A percentile compares a stretch with the other conserved stretches of the same genome.
These are phyloP conservation scores for Eucalyptus lansdowneana DNA, from an alignment of 345 rosid species.

Conservation along the genomic window DNA sequence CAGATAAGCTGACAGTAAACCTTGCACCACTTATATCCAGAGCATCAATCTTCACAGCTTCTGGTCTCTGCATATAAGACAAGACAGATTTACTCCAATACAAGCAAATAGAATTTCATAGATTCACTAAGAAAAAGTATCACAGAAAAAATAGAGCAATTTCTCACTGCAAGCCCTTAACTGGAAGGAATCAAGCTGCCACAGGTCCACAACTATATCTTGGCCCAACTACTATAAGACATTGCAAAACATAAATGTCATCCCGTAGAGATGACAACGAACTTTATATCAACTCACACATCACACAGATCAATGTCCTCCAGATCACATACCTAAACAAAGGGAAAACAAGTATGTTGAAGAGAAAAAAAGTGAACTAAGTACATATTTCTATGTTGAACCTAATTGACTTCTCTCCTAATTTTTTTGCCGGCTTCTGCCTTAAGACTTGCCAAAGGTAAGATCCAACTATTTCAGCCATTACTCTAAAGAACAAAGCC, in stretches of 20 bases:
- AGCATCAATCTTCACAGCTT: constrained; percentile 84
- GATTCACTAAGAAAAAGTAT: neutral
- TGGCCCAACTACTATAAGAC: neutral
- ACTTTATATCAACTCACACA: neutral
- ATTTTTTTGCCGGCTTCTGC: neutral
- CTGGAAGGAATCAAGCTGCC: neutral
- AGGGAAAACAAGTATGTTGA: neutral
- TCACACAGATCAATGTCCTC: neutral
- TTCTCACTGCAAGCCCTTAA: neutral
- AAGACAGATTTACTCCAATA: neutral
- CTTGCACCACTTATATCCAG: constrained; percentile 57
- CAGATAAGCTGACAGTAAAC: constrained; percentile 60
- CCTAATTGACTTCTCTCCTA: neutral
- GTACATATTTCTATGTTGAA: neutral
- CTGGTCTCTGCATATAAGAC: constrained; percentile 63
- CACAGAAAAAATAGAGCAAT: neutral
- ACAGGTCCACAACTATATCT: neutral
- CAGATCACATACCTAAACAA: neutral
- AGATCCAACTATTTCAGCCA: neutral
- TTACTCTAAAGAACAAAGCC: neutral
- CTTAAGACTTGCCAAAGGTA: neutral
- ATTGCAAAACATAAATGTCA: neutral
- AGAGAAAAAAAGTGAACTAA: neutral
- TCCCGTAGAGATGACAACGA: neutral
- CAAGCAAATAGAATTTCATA: neutral